These are phyloP conservation scores for Phialophora tarda DNA, from an alignment of 2,329 filamentous ascomycete species.

Conservation along the genomic window DNA sequence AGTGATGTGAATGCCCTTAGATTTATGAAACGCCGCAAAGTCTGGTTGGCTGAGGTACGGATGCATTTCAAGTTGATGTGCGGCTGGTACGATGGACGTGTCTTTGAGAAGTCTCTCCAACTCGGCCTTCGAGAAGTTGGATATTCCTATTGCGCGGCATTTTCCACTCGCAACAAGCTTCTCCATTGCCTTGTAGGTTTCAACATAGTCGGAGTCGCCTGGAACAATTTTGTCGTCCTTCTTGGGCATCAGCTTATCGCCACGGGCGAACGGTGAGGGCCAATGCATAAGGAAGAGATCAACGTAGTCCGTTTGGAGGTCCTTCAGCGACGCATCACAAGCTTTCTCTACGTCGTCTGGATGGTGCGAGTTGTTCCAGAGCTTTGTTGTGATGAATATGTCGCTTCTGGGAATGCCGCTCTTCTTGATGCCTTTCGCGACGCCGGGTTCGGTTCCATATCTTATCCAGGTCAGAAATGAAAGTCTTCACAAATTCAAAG, in stretches of 20 bases:
- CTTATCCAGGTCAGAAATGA: constrained; percentile 36
- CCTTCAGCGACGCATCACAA: constrained; percentile 65
- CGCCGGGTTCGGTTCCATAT: constrained; percentile 70
- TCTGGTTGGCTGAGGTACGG: constrained; percentile 59
- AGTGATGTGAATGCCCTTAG: constrained; percentile 59
- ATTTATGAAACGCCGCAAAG: constrained; percentile 57
- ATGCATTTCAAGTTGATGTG: constrained; percentile 60
- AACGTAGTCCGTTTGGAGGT: constrained; percentile 69
- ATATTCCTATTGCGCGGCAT: constrained; percentile 59
- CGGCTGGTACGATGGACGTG: constrained; percentile 53
- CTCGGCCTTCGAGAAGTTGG: constrained; percentile 58
- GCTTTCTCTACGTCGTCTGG: constrained; percentile 67
- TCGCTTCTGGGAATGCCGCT: constrained; percentile 68
- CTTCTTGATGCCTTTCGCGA: constrained; percentile 68
- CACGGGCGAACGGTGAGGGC: constrained; percentile 60
- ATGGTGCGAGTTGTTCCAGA: constrained; percentile 69
- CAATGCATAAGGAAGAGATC: constrained; percentile 75
- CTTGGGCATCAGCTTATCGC: constrained; percentile 56
- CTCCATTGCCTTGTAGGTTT: constrained; percentile 60
- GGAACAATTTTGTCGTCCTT: constrained; percentile 50
- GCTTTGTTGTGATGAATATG: constrained; percentile 70
- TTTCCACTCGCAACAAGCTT: constrained; percentile 50
- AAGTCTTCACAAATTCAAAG: not conserved
- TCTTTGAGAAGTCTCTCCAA: constrained; percentile 56
- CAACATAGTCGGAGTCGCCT: constrained; percentile 56